phyloP scores from a whole-genome alignment of 2,329 filamentous ascomycete species.

The Elsinoe fawcettii region DNA sequence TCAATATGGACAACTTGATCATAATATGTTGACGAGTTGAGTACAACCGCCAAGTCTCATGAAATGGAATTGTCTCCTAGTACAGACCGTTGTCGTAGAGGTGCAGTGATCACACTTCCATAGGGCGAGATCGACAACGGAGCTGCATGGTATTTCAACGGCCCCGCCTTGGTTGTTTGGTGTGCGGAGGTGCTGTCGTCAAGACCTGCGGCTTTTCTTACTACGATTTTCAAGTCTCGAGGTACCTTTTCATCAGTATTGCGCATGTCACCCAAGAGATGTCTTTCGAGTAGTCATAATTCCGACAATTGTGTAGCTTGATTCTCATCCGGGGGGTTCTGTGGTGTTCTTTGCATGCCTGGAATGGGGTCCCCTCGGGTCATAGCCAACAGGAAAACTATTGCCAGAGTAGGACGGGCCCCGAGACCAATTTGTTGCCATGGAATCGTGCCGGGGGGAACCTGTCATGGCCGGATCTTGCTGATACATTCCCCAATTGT shows the following conservation, averaged over 20 bases:
- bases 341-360: background rate
- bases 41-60: background rate
- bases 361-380: background rate
- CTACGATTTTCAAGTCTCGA: background rate
- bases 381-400: slow-evolving; percentile 2
- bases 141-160: background rate
- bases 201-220: background rate
- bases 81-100: background rate
- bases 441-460: slow-evolving; percentile 13
- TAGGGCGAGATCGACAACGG: slow-evolving; percentile 1
- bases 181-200: background rate
- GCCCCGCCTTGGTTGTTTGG: background rate
- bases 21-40: background rate
- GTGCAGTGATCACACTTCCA: background rate
- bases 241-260: background rate
- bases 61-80: background rate
- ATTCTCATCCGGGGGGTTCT: background rate
- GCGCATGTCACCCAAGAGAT: background rate
- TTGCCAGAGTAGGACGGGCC: slow-evolving; percentile 1
- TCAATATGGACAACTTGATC: background rate
- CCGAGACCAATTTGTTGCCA: slow-evolving; percentile 12
- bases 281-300: background rate
- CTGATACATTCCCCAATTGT: background rate
- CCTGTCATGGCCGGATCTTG: background rate
- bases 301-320: background rate